Conservation (phyloP, 2,329 filamentous ascomycete genomes). For the Diaporthe aspalathi region DNA sequence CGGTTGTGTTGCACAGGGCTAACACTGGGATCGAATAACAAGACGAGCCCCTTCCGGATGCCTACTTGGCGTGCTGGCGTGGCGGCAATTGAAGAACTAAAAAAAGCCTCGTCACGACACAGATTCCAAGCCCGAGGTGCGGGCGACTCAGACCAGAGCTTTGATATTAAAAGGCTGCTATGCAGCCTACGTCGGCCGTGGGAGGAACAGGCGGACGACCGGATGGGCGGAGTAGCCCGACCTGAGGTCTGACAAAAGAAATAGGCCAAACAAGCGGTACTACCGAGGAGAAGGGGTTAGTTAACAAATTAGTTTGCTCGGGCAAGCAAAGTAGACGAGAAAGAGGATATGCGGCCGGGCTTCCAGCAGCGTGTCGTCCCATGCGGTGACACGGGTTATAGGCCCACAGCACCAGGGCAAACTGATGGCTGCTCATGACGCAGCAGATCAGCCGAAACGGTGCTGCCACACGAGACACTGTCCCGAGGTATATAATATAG, state of each 20-base stretch:
- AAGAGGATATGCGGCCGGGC: slow-evolving; percentile 34
- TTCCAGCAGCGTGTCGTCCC: slow-evolving; percentile 34
- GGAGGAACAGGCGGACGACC: slow-evolving; percentile 7
- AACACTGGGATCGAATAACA: slow-evolving; percentile 29
- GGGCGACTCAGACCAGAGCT: slow-evolving; percentile 33
- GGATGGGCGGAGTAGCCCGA: slow-evolving; percentile 20
- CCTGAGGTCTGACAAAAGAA: slow-evolving; percentile 32
- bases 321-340: slow-evolving; percentile 24
- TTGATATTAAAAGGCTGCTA: slow-evolving; percentile 32
- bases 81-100: slow-evolving; percentile 30
- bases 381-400: slow-evolving; percentile 35
- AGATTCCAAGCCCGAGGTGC: slow-evolving; percentile 3
- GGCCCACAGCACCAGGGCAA: slow-evolving; percentile 24
- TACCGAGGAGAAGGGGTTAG: not conserved
- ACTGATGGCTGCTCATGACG: slow-evolving; percentile 18
- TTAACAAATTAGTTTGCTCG: slow-evolving; percentile 15
- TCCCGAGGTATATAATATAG: slow-evolving; percentile 7
- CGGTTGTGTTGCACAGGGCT: slow-evolving; percentile 31
- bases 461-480: slow-evolving; percentile 35
- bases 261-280: slow-evolving; percentile 22
- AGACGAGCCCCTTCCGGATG: slow-evolving; percentile 30
- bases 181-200: slow-evolving; percentile 25
- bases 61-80: slow-evolving; percentile 27
- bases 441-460: slow-evolving; percentile 18
- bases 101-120: slow-evolving; percentile 30